Evolutionary conservation across 148 eudicot genomes (phyloP).

Genomic region (Vaccinium darrowii): DNA sequence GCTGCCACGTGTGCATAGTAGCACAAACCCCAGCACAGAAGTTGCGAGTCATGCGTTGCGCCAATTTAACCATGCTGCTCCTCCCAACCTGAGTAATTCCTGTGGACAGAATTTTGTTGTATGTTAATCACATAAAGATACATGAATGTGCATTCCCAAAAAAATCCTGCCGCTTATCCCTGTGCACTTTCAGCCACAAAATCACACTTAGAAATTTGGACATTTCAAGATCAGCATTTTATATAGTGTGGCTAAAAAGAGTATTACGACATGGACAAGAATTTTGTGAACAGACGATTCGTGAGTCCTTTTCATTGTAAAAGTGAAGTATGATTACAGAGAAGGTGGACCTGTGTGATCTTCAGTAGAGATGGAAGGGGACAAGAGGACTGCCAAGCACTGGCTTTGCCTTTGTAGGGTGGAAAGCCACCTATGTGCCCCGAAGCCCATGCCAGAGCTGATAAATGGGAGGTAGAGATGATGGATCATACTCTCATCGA

Average conservation of each 20-base stretch:
- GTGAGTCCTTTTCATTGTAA: conserved; percentile 1
- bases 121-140: not conserved
- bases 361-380: conserved; percentile 29
- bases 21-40: conserved; percentile 47
- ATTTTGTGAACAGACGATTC: not conserved
- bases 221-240: not conserved
- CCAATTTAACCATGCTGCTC: conserved; percentile 33
- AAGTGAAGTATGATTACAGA: not conserved
- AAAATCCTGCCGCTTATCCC: not conserved
- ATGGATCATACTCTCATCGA: conserved; percentile 50
- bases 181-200: not conserved
- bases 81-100: conserved; percentile 30
- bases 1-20: conserved; percentile 37
- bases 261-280: not conserved
- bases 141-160: not conserved
- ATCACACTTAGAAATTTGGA: not conserved
- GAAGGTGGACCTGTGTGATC: conserved; percentile 31
- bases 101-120: not conserved
- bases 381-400: conserved; percentile 32
- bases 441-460: conserved; percentile 67
- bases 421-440: conserved; percentile 74
- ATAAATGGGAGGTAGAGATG: conserved; percentile 52
- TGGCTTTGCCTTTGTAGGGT: conserved; percentile 64
- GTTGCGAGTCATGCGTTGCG: conserved; percentile 42
- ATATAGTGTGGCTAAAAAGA: not conserved